Percentiles rank a stretch among this genome's conserved stretches.
These are phyloP conservation scores for Floccularia luteovirens DNA, from an alignment of 768 basidiomycete genomes.

Conservation along the genomic window DNA sequence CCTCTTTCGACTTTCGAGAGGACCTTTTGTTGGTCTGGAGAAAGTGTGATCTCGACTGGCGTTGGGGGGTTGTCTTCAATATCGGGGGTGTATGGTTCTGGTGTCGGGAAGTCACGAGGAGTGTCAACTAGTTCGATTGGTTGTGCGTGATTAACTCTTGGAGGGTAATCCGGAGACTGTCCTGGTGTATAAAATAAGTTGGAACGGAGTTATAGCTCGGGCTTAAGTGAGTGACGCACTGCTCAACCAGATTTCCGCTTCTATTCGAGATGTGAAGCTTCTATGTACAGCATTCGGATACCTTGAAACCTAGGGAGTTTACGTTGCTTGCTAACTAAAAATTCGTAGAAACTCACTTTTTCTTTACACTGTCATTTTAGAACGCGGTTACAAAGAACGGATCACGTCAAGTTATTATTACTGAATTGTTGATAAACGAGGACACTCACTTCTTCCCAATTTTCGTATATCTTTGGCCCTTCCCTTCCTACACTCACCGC, in stretches of 20 bases:
- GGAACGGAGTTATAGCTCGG: conserved; percentile 2
- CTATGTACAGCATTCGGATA: conserved; percentile 46
- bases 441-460: conserved; percentile 51
- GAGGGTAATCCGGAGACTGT: conserved; percentile 1
- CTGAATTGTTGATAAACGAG: not conserved
- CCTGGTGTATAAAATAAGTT: conserved; percentile 1
- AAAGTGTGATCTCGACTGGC: conserved; percentile 26
- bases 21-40: conserved; percentile 43
- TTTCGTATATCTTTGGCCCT: conserved; percentile 48
- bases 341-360: conserved; percentile 23
- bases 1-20: conserved; percentile 47
- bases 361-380: conserved; percentile 49
- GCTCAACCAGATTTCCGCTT: conserved; percentile 48
- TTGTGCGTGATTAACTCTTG: not conserved
- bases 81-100: no score
- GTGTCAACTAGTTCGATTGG: conserved; percentile 1
- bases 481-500: conserved; percentile 52
- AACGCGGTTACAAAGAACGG: conserved; percentile 1
- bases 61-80: conserved; percentile 1
- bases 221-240: conserved; percentile 11
- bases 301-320: conserved; percentile 33
- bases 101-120: no score
- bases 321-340: not conserved
- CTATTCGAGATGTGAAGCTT: conserved; percentile 33
- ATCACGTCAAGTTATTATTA: not conserved